Evolutionary conservation across 2,329 filamentous ascomycete species (phyloP).

Genomic region (Rhynchosporium agropyri): DNA sequence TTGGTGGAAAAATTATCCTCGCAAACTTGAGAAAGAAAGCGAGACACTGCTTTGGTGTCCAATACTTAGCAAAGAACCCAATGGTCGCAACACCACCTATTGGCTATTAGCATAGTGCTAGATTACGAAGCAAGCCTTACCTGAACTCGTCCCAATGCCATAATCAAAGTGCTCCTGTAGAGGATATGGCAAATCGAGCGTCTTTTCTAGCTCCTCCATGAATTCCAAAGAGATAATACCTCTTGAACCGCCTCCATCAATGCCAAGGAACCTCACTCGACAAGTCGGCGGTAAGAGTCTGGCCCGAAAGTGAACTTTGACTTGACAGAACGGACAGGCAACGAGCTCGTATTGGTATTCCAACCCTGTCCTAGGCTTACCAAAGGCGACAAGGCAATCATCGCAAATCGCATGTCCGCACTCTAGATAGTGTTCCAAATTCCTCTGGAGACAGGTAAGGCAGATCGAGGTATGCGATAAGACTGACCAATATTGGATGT

Average conservation of each 20-base stretch:
- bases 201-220: constrained; percentile 32
- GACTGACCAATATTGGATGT: constrained; percentile 20
- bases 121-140: constrained; percentile 23
- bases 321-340: constrained; percentile 40
- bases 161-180: constrained; percentile 38
- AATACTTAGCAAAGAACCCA: constrained; percentile 28
- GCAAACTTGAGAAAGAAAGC: constrained; percentile 29
- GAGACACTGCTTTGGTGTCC: constrained; percentile 24
- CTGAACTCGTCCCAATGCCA: constrained; percentile 35
- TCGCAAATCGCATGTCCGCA: constrained; percentile 45
- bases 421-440: constrained; percentile 31
- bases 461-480: constrained; percentile 23
- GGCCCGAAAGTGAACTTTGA: constrained; percentile 26
- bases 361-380: constrained; percentile 27
- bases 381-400: constrained; percentile 38
- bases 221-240: constrained; percentile 37
- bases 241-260: constrained; percentile 44
- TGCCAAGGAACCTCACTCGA: constrained; percentile 26
- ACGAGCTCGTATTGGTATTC: constrained; percentile 37
- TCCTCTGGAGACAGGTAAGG: constrained; percentile 27
- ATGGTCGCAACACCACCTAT: constrained; percentile 29
- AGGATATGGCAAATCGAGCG: constrained; percentile 26
- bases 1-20: constrained; percentile 24
- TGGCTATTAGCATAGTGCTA: constrained; percentile 14
- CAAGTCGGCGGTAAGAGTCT: constrained; percentile 41